These are phyloP conservation scores for Penicillium lagena DNA, from an alignment of 495 filamentous ascomycete species.

Conservation along the genomic window DNA sequence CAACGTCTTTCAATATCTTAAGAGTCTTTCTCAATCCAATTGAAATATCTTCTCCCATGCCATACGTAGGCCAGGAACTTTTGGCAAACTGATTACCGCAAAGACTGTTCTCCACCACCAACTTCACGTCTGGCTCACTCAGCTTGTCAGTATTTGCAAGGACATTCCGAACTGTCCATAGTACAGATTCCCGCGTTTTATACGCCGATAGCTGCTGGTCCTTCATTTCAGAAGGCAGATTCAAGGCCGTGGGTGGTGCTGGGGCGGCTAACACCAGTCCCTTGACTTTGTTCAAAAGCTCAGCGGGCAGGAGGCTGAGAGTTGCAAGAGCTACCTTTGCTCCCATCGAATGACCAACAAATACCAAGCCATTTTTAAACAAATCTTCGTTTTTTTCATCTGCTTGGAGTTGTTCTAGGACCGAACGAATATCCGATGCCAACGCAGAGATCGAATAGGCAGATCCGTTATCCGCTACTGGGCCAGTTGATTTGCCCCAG, in stretches of 20 bases:
- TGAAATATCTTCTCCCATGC: conserved; percentile 33
- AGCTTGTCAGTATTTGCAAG: conserved; percentile 19
- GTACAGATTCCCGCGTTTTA: conserved; percentile 16
- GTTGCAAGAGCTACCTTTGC: conserved; percentile 33
- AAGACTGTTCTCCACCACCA: conserved; percentile 25
- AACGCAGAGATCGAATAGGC: conserved; percentile 21
- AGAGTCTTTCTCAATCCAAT: conserved; percentile 3
- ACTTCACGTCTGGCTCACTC: conserved; percentile 10
- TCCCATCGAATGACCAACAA: conserved; percentile 40
- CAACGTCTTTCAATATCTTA: neutral
- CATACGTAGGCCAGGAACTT: conserved; percentile 31
- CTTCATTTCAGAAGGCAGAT: conserved; percentile 28
- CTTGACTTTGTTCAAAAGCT: conserved; percentile 9
- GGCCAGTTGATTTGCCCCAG: conserved; percentile 33
- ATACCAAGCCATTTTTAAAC: conserved; percentile 18
- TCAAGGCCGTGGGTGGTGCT: conserved; percentile 24
- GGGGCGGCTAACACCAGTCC: conserved; percentile 32
- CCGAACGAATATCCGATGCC: conserved; percentile 22
- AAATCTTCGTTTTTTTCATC: conserved; percentile 1
- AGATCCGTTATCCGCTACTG: conserved; percentile 1
- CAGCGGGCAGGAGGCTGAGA: conserved; percentile 3
- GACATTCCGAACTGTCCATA: conserved; percentile 27
- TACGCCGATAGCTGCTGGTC: conserved; percentile 30
- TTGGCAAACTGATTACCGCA: conserved; percentile 24
- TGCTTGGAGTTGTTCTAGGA: conserved; percentile 14